Base-by-base conservation (phyloP, 2,329 filamentous ascomycete species). In the Aureobasidium sp. region DNA sequence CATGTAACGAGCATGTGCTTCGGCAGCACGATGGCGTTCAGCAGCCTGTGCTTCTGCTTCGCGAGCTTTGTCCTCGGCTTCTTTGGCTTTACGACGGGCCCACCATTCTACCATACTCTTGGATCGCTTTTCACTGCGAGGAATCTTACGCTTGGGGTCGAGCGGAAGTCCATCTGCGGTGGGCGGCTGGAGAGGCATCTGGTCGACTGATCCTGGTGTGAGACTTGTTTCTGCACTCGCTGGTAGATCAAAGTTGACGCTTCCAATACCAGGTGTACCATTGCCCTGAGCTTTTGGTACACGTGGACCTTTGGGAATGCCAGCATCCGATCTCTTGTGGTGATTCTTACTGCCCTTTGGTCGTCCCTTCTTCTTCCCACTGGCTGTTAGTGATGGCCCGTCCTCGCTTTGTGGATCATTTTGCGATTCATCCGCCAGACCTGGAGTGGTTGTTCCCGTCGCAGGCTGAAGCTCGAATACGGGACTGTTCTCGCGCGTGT, bases 291-390 rank as follows among this genome's bases (percentile, higher is more conserved):
- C 47, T 61, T 68, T 68, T 21, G 62, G 64, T 63, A 70, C 70
- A 15, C 78, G 69, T 5, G 78, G 78, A 3, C 78, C 78, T 63
- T 80, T 81, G 64, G 79, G 79, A 61, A 79, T 73, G 2, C 78
- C 78, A 36, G 75, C 78, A 63, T 80, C 78, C 55, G 75, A 77
- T 25, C 78, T 71, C 62, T 75, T 71, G 30, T 74, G 73, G 32
- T 73, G 67, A 49, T 79, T 80, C 68, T 79, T 79, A 63, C 77
- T 79, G 0, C 78, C 78, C 3, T 76, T 76, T 34, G 73, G 73
- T 32, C 73, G 65, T 32, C 74, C 73, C 64, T 73, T 73, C 39
- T 70, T 69, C 37, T 63, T 62, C 27, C 47, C 59, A 21, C 54
- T 59, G 6, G 48, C 54, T 13, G 61, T 58, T 7, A 58, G 34